Percentiles rank a stretch among this genome's conserved stretches.
Evolutionary conservation across 1,284 basidiomycete genomes (phyloP).

Genomic region (Moesziomyces sp.): DNA sequence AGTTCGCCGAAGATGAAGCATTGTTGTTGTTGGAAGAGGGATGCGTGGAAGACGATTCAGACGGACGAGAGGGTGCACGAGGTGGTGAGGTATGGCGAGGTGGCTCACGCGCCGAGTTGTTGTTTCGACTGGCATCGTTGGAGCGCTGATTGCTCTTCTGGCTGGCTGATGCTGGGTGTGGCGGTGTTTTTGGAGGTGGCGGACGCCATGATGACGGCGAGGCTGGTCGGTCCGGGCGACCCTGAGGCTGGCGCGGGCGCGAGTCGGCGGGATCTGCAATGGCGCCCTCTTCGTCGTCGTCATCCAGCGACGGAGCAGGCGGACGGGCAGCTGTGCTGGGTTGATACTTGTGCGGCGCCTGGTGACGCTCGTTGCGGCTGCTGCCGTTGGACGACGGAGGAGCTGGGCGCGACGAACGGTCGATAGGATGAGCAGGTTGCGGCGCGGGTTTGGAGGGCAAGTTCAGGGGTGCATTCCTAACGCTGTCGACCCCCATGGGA

Average conservation of each 20-base stretch:
- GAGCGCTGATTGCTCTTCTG: not conserved
- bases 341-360: no score
- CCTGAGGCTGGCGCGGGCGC: not conserved
- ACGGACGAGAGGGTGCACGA: not conserved
- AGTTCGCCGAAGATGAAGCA: not conserved
- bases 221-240: not conserved
- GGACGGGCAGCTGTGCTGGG: no score
- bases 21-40: not conserved
- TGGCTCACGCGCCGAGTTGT: no score
- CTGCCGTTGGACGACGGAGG: not conserved
- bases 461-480: no score
- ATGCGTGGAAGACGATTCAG: not conserved
- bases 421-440: no score
- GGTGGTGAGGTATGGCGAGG: not conserved
- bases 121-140: not conserved
- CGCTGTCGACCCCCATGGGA: not conserved
- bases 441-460: no score
- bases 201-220: not conserved
- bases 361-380: no score
- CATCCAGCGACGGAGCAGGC: constrained; percentile 2
- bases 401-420: no score
- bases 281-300: constrained; percentile 50
- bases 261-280: constrained; percentile 14
- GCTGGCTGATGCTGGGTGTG: not conserved
- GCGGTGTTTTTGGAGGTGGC: not conserved